Base-by-base conservation (phyloP, 768 basidiomycete genomes). In the Gautieria morchelliformis region DNA sequence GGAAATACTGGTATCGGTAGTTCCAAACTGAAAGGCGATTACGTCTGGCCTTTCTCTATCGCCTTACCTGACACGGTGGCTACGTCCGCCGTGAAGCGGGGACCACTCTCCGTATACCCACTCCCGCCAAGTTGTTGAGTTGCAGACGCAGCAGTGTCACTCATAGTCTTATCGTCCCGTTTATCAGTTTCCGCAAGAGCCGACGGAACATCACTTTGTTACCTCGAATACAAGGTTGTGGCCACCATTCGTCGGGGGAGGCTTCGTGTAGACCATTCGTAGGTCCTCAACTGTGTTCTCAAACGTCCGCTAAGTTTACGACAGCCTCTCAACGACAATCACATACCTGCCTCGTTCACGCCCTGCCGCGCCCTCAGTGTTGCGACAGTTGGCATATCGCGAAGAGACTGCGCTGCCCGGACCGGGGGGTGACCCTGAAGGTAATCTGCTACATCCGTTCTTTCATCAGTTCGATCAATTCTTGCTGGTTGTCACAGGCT, bases 41-140 rank as follows among this genome's bases (percentile, higher is more conserved):
- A n/a, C n/a, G n/a, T n/a, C n/a, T n/a, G n/a, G n/a, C n/a, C n/a
- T n/a, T n/a, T n/a, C n/a, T n/a, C n/a, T n/a, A n/a, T n/a, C n/a
- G n/a, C n/a, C n/a, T n/a, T n/a, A n/a, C n/a, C n/a, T n/a, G n/a
- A n/a, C n/a, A n/a, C n/a, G n/a, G n/a, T n/a, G n/a, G n/a, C n/a
- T n/a, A n/a, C n/a, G n/a, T 63, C 71, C 30, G 40, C 46, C n/a
- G 71, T 75, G 27, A 59, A 63, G 2, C 74, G 70, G 55, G 69
- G 67, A 37, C 69, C 69, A 47, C 56, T 45, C n/a, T 53, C 66
- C 41, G 70, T 68, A 5, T 78, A 76, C 50, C 69, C 68, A 4
- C 70, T 81, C 14, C 81, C 82, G 0, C 77, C 79, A 6, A 77
- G 69, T 37, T n/a, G n/a, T n/a, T n/a, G n/a, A n/a, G n/a, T n/a